These are phyloP conservation scores for Pulveroboletus sp. DNA, from an alignment of 768 basidiomycete genomes.

Conservation along the genomic window DNA sequence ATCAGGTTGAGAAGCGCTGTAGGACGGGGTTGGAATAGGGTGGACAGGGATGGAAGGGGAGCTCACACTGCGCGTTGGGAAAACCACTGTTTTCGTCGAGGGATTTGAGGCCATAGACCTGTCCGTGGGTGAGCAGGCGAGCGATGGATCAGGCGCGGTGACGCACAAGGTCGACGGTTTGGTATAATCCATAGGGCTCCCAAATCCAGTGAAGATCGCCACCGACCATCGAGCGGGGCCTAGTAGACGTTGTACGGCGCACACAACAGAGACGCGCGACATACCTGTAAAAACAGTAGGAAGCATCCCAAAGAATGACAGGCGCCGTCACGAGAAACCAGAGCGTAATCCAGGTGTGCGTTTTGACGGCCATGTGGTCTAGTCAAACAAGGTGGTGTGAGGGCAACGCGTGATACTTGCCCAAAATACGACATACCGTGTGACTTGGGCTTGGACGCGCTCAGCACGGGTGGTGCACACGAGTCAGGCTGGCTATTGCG, in stretches of 20 bases:
- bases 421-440: background rate
- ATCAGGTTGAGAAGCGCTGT: conserved; percentile 76
- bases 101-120: conserved; percentile 75
- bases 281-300: conserved; percentile 80
- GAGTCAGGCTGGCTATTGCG: background rate
- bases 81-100: conserved; percentile 72
- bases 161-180: conserved; percentile 52
- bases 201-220: conserved; percentile 93
- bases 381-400: background rate
- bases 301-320: conserved; percentile 74
- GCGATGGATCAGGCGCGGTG: background rate
- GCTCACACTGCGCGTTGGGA: conserved; percentile 79
- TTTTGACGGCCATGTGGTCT: conserved; percentile 46
- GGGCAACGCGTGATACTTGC: too few species aligned
- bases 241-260: conserved; percentile 35
- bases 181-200: conserved; percentile 78
- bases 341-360: conserved; percentile 55
- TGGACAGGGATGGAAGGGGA: background rate
- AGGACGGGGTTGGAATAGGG: background rate
- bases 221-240: conserved; percentile 82
- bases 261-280: background rate
- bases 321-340: conserved; percentile 59
- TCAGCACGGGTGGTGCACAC: background rate
- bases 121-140: conserved; percentile 35
- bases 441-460: background rate